Conservation (phyloP, 345 rosid genomes). For the Punica granatum region DNA sequence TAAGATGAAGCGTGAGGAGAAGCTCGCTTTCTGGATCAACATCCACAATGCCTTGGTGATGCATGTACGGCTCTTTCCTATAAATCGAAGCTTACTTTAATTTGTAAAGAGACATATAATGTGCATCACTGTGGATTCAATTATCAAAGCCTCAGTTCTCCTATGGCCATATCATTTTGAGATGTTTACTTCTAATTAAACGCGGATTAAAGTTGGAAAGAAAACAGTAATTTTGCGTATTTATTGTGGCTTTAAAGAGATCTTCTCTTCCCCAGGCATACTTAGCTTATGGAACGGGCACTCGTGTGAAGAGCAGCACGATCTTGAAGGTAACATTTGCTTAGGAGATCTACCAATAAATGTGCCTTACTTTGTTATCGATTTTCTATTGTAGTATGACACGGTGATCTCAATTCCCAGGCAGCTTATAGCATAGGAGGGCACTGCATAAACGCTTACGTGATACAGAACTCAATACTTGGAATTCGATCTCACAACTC, state of each 20-base stretch:
- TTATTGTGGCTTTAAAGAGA: background rate
- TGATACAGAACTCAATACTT: constrained; percentile 60
- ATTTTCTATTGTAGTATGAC: background rate
- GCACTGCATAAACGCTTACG: constrained; percentile 43
- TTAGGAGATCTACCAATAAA: background rate
- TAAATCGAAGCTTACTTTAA: background rate
- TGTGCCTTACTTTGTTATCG: background rate
- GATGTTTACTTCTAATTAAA: too few species aligned
- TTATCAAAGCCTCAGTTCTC: too few species aligned
- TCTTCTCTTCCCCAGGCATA: constrained; percentile 41
- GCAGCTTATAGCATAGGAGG: constrained; percentile 83
- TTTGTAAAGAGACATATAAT: background rate
- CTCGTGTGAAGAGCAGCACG: constrained; percentile 36
- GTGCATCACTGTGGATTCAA: too few species aligned
- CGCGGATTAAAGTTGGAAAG: background rate
- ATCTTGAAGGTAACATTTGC: constrained; percentile 44
- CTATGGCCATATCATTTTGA: too few species aligned
- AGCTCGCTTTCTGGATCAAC: constrained; percentile 92
- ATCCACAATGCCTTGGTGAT: constrained; percentile 82
- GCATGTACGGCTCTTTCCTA: constrained; percentile 46
- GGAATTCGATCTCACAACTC: constrained; percentile 63
- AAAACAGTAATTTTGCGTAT: background rate
- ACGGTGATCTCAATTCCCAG: constrained; percentile 26
- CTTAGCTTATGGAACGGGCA: constrained; percentile 64
- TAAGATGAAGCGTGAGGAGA: constrained; percentile 84